phyloP scores from a whole-genome alignment of 1,284 basidiomycete species.

The Microbotryum intermedium region DNA sequence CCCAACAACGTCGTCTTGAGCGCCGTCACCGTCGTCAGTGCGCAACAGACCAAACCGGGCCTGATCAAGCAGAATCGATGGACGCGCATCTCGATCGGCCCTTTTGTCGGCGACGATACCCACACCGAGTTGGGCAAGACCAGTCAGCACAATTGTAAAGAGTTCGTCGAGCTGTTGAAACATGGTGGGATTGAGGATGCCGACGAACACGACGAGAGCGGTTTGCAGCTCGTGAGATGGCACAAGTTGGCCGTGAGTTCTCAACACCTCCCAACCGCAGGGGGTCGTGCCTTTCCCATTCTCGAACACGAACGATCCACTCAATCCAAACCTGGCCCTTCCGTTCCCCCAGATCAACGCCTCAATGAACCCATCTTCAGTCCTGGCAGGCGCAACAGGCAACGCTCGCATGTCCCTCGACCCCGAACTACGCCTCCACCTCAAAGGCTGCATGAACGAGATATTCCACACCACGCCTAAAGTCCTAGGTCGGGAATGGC shows the following conservation, averaged over 20 bases:
- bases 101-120: constrained; percentile 33
- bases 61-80: constrained; percentile 43
- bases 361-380: constrained; percentile 43
- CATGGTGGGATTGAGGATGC: constrained; percentile 42
- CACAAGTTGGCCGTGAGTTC: constrained; percentile 39
- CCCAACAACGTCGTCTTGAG: constrained; percentile 38
- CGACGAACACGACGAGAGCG: constrained; percentile 39
- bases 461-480: constrained; percentile 39
- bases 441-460: constrained; percentile 42
- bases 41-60: constrained; percentile 40
- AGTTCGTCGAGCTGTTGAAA: constrained; percentile 36
- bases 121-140: constrained; percentile 13
- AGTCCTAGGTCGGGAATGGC: constrained; percentile 39
- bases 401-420: constrained; percentile 41
- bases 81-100: constrained; percentile 43
- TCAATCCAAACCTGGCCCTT: background rate
- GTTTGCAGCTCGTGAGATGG: constrained; percentile 44
- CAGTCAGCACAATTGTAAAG: constrained; percentile 3
- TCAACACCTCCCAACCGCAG: background rate
- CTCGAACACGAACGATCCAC: too few species aligned
- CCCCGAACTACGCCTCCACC: constrained; percentile 37
- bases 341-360: constrained; percentile 37
- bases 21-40: constrained; percentile 43
- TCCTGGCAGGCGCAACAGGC: constrained; percentile 41
- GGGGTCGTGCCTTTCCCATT: too few species aligned